Evolutionary conservation across 2,329 filamentous ascomycete genomes (phyloP).

Genomic region (Cadophora sp.): DNA sequence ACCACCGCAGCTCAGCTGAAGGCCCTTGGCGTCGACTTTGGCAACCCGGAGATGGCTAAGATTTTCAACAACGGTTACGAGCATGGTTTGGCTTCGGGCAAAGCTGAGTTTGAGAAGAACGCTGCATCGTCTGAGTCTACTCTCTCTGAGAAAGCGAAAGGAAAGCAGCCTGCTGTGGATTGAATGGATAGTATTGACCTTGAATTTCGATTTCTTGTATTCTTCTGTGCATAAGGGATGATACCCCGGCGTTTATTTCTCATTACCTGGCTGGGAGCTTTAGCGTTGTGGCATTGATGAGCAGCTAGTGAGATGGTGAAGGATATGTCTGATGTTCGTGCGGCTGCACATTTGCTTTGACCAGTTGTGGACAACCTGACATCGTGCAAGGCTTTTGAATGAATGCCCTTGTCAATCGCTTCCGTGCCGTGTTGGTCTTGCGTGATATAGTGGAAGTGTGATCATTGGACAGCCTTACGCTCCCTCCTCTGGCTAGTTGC

Average conservation of each 20-base stretch:
- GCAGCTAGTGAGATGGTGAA: neutral
- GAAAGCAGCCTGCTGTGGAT: constrained; percentile 3
- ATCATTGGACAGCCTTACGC: constrained; percentile 2
- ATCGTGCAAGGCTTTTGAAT: neutral
- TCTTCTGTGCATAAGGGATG: neutral
- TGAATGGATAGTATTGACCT: neutral
- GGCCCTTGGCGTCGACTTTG: neutral
- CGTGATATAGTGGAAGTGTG: neutral
- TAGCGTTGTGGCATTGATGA: neutral
- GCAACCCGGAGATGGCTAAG: neutral
- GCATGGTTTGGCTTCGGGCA: neutral
- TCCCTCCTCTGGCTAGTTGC: neutral
- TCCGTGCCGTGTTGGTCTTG: neutral
- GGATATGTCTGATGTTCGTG: neutral
- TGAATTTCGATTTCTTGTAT: neutral
- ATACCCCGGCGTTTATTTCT: neutral
- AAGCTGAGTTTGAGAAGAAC: neutral
- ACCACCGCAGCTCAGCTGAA: neutral
- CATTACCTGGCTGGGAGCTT: neutral
- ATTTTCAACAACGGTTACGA: neutral
- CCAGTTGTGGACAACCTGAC: neutral
- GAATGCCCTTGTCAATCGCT: constrained; percentile 1
- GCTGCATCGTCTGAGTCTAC: neutral
- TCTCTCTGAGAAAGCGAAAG: neutral
- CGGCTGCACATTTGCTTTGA: neutral